Base-by-base conservation (phyloP, 176 grass and related monocot species). In the Triticum monococcum region DNA sequence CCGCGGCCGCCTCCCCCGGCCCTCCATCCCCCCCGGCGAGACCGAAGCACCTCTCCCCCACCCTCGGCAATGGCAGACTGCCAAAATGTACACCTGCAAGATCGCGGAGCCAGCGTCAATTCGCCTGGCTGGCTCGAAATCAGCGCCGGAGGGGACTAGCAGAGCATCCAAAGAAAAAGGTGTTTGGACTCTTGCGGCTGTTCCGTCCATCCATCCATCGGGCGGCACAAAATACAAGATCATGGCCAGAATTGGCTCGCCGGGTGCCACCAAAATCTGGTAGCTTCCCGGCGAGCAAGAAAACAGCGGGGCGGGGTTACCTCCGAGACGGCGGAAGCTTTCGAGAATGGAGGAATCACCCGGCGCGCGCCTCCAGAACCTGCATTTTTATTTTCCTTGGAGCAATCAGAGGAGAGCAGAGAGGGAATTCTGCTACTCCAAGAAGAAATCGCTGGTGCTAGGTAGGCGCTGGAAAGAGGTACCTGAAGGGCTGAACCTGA, bases 191-290 rank as follows among this genome's bases (percentile, higher is more conserved):
- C 24, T 78, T 68, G 4, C 23, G 36, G 70, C 43, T 30, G 82
- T 72, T 20, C 64, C 56, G 79, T 18, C 52, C 41, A 17, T 54
- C 46, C 46, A 16, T 50, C 13, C 48, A 66, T 38, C 71, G 81
- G 25, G 61, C 13, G 76, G 85, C 89, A 48, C 89, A 81, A 81
- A 85, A 81, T 69, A 85, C 86, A 81, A 85, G 74, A 87, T 59
- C 43, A 83, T 14, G 54, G 18, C 59, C 64, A 37, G 79, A 77
- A 76, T 81, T 81, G 77, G 20, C 14, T 36, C 46, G 11, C 8
- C 66, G 52, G 25, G 66, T 33, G 77, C 43, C 52, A 72, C 77
- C 85, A 86, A 86, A 86, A 66, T 56, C 79, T 1, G 64, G 60
- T 28, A 67, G 46, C 45, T 33, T 61, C 59, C 43, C 61, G 36